Conservation (phyloP, 1,139 yeast species). For the Pichia kudriavzevii region DNA sequence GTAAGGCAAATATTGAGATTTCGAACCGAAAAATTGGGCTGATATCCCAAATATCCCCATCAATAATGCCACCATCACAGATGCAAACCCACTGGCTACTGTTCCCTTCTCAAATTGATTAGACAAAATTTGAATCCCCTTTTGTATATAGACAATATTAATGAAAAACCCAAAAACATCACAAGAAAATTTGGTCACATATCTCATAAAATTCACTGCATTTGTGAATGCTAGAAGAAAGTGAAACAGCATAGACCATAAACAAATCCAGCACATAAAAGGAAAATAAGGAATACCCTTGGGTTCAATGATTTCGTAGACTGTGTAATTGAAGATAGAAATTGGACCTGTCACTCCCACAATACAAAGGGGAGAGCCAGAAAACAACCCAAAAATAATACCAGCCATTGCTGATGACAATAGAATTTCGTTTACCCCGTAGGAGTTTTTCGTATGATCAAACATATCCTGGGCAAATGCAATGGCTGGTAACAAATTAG, state of each 20-base stretch:
- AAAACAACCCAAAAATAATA: slow-evolving; percentile 71
- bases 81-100: slow-evolving; percentile 60
- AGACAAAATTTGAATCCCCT: slow-evolving; percentile 75
- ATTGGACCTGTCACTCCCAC: slow-evolving; percentile 99
- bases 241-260: slow-evolving; percentile 88
- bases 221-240: slow-evolving; percentile 64
- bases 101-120: slow-evolving; percentile 50
- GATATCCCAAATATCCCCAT: slow-evolving; percentile 72
- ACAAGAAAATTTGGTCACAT: slow-evolving; percentile 78
- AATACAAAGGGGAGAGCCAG: slow-evolving; percentile 89
- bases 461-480: slow-evolving; percentile 98
- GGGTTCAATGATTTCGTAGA: slow-evolving; percentile 62
- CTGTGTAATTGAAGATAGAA: slow-evolving; percentile 84
- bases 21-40: slow-evolving; percentile 50
- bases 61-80: slow-evolving; percentile 62
- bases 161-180: slow-evolving; percentile 92
- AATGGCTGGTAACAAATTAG: slow-evolving; percentile 85
- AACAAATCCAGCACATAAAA: slow-evolving; percentile 92
- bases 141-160: slow-evolving; percentile 81
- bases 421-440: slow-evolving; percentile 87
- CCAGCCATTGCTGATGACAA: slow-evolving; percentile 85
- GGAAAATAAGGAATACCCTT: slow-evolving; percentile 69
- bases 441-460: slow-evolving; percentile 75
- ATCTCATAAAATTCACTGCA: slow-evolving; percentile 59
- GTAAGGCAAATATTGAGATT: slow-evolving; percentile 54